Base-by-base conservation (phyloP, 148 eudicot species). In the Nepenthes mirabilis region DNA sequence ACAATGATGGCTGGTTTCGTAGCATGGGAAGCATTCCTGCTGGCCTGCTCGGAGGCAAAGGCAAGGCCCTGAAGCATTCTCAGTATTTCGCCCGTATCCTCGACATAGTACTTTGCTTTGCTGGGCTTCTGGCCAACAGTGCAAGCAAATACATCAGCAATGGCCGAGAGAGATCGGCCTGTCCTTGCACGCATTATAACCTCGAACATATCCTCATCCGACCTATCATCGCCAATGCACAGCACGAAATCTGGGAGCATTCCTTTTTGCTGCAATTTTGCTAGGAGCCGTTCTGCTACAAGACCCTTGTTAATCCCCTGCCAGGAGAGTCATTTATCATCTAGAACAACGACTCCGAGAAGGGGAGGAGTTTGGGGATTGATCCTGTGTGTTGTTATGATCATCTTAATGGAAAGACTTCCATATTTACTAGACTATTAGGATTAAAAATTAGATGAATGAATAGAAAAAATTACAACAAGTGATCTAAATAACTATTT, bases 171-270 rank as follows among this genome's bases (percentile, higher is more conserved):
- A 14, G 83, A 73, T 3, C 77, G 76, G 11, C 75, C 77, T 0
- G 76, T 73, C 67, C 43, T 72, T 23, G 95, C 95, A 23, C 63
- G 81, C 73, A 65, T 72, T 61, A 87, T 79, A 61, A 84, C 87
- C 71, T 80, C 95, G 65, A 87, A 87, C 95, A 87, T 87, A 73
- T 87, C 95, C 63, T 87, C 95, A 2, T 87, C 95, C 10, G 95
- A 87, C 59, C 90, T 70, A 53, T 87, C 95, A 49, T 87, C 95
- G 3, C 95, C 95, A 1, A 87, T 82, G 55, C 90, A 87, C 9
- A 87, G 80, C 37, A 87, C 85, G n/a, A 87, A 87, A 64, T 87
- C 95, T 1, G 90, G 87, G 64, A 86, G 82, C 82, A 82, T 77
- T 52, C 71, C 82, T 65, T 75, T 82, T 59, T 72, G 67, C 59